Evolutionary conservation across 2,329 filamentous ascomycete species (phyloP), one percentile per base, ranked within the genome.

Genomic region (Hypomyces rosellus): DNA sequence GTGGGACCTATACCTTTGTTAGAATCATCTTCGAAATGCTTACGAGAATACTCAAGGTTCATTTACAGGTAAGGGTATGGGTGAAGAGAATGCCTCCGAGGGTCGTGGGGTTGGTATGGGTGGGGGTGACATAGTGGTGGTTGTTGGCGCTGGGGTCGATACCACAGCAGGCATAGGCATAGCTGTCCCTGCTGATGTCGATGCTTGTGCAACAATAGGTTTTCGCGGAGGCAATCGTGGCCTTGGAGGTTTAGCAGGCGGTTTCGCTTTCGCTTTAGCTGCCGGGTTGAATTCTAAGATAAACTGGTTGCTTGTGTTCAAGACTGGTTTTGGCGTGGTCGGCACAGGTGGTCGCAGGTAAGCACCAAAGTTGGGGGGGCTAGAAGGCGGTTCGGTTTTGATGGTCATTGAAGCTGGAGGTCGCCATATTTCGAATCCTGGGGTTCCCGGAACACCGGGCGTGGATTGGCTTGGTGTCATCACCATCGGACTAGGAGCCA

Each of bases 301-400:
- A 44, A 70, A 63, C 50, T 70, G 68, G 46, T 60, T 68, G 13
- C 61, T 61, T 20, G 56, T 54, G 43, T 61, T 64, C 48, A 69
- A 59, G 30, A 65, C 59, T 11, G 69, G 65, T 53, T 72, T 73
- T 9, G 68, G 65, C 34, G 65, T 68, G 33, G 68, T 65, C 25
- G 69, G 69, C 9, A 70, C 59, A 1, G 70, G 68, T 6, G 70
- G 70, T 45, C 67, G 69, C 46, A 64, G 67, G 52, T 66, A 69
- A 14, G 62, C 59, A 25, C 51, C 55, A n/a, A 55, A 54, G 25
- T 54, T 59, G 34, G 53, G 52, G 40, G 58, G 49, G 47, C 51
- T 57, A 49, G 51, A 60, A n/a, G 54, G 49, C 34, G 55, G 59
- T 34, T 65, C 63, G 38, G 57, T 55, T 43, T 57, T 60, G 41